Conservation (phyloP, 345 rosid genomes). For the Iberis pinnata region DNA sequence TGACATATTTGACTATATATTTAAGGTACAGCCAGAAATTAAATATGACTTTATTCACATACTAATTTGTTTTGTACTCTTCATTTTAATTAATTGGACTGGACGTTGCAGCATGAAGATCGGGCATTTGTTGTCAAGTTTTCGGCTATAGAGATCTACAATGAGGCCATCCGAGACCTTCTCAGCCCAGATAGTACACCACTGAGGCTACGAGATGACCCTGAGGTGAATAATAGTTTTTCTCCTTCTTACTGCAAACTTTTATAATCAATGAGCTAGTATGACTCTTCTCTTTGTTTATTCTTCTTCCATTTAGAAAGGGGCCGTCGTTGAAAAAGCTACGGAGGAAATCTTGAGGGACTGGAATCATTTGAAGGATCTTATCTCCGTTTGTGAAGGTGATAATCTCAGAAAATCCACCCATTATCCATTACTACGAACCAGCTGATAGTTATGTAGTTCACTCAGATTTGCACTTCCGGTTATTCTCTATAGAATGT, state of each 20-base stretch:
- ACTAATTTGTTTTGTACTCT: conserved; percentile 13
- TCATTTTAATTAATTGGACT: conserved; percentile 16
- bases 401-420: no score
- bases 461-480: no score
- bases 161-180: conserved; percentile 87
- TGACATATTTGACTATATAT: conserved; percentile 80
- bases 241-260: neutral
- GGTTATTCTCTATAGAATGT: no score
- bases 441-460: no score
- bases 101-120: conserved; percentile 70
- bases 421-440: no score
- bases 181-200: conserved; percentile 57
- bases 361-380: conserved; percentile 53
- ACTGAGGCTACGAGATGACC: conserved; percentile 81
- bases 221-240: conserved; percentile 45
- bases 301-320: conserved; percentile 49
- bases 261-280: neutral
- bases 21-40: conserved; percentile 59
- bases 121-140: conserved; percentile 79
- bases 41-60: neutral
- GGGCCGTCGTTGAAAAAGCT: conserved; percentile 74
- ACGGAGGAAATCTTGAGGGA: conserved; percentile 72
- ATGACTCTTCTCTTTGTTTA: neutral
- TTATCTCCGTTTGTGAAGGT: no score
- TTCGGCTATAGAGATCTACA: conserved; percentile 96